Percentiles rank a stretch among this genome's conserved stretches.
Conservation (phyloP, 106 monocot species). For the Posidonia australis region DNA sequence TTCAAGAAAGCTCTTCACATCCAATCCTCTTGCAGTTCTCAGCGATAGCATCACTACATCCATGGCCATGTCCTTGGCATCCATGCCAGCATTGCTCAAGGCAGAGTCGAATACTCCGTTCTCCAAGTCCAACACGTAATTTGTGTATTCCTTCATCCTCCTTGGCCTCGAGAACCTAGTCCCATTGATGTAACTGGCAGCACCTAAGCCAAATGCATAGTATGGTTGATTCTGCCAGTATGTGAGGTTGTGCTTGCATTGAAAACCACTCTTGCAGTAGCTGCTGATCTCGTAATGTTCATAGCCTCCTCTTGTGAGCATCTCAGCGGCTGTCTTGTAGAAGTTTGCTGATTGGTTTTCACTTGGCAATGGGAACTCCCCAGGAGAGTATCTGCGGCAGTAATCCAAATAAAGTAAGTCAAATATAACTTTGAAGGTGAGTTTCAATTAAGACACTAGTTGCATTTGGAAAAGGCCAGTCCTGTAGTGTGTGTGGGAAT, state of each 20-base stretch:
- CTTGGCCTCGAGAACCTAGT: conserved; percentile 72
- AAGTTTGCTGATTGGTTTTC: conserved; percentile 64
- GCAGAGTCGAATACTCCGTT: background rate
- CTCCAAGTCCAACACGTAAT: conserved; percentile 56
- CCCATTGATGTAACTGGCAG: conserved; percentile 64
- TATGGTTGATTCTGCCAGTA: conserved; percentile 80
- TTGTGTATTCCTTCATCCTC: conserved; percentile 52
- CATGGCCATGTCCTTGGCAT: conserved; percentile 62
- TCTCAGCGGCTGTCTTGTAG: conserved; percentile 64
- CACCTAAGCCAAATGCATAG: conserved; percentile 74
- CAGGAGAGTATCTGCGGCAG: conserved; percentile 60
- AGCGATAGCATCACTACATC: conserved; percentile 92
- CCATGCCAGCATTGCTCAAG: background rate
- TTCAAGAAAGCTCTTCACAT: conserved; percentile 35
- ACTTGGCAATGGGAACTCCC: conserved; percentile 71
- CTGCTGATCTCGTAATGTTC: conserved; percentile 96
- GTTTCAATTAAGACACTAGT: no score
- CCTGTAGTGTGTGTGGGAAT: no score
- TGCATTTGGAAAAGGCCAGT: no score
- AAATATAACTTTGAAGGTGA: no score
- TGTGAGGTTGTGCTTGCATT: conserved; percentile 74
- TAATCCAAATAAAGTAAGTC: no score
- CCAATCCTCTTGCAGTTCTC: conserved; percentile 77
- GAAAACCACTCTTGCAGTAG: conserved; percentile 58
- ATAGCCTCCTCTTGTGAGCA: conserved; percentile 45